These are phyloP conservation scores for Podospora appendiculata DNA, from an alignment of 495 filamentous ascomycete genomes.

Conservation along the genomic window DNA sequence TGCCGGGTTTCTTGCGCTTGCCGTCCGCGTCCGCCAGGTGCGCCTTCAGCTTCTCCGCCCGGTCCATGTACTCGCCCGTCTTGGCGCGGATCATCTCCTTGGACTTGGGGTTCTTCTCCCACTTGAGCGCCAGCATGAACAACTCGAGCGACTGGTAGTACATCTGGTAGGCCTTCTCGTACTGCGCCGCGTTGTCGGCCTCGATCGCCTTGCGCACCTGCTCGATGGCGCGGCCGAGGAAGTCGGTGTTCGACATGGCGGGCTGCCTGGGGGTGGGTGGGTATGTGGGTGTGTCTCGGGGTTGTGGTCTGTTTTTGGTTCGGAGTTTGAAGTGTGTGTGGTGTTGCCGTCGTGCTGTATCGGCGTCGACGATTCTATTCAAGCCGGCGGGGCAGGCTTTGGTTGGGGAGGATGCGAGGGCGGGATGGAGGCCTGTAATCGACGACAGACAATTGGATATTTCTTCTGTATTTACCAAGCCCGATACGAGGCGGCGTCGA, in stretches of 20 bases:
- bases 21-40: slow-evolving; percentile 72
- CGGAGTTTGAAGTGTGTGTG: too few species aligned
- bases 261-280: slow-evolving; percentile 6
- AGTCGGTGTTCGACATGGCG: slow-evolving; percentile 94
- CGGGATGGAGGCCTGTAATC: too few species aligned
- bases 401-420: too few species aligned
- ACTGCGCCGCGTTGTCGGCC: slow-evolving; percentile 88
- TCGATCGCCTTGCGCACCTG: slow-evolving; percentile 96
- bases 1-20: slow-evolving; percentile 63
- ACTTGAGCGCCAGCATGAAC: slow-evolving; percentile 95
- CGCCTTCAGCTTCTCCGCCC: slow-evolving; percentile 92
- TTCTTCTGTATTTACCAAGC: too few species aligned
- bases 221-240: slow-evolving; percentile 89
- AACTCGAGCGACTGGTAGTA: slow-evolving; percentile 93
- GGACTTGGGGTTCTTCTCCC: slow-evolving; percentile 93
- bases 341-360: too few species aligned
- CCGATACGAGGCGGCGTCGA: too few species aligned
- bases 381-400: too few species aligned
- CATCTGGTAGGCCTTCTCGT: slow-evolving; percentile 88
- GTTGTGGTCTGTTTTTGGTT: not conserved
- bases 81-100: slow-evolving; percentile 96
- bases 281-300: not conserved
- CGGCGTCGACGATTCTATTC: too few species aligned
- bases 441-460: too few species aligned
- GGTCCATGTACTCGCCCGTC: slow-evolving; percentile 93